Percentiles rank a stretch among this genome's conserved stretches.
These are phyloP conservation scores for Carex sylvatica DNA, from an alignment of 202 grass and related monocot species.

Conservation along the genomic window DNA sequence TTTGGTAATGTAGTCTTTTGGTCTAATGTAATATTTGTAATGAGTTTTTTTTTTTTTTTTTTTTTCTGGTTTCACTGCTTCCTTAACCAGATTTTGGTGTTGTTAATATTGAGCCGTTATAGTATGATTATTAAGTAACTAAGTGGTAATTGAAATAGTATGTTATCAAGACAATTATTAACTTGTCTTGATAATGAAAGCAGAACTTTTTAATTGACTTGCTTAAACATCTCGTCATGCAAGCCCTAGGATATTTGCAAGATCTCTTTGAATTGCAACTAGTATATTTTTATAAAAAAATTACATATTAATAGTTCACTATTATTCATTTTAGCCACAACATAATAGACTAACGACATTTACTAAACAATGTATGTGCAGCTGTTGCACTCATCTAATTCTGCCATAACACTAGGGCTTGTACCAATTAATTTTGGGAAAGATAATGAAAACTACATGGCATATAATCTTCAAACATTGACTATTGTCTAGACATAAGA, in stretches of 20 bases:
- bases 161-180: neutral
- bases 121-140: neutral
- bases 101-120: neutral
- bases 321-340: neutral
- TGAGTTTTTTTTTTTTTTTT: neutral
- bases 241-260: neutral
- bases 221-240: neutral
- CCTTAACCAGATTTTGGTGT: neutral
- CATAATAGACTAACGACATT: neutral
- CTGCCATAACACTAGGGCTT: neutral
- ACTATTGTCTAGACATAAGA: neutral
- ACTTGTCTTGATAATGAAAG: neutral
- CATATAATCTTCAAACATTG: neutral
- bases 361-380: neutral
- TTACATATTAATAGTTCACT: neutral
- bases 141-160: neutral
- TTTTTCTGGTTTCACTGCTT: constrained; percentile 12
- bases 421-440: neutral
- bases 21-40: constrained; percentile 15
- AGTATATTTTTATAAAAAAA: neutral
- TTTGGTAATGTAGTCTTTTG: constrained; percentile 9
- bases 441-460: neutral
- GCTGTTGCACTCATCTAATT: neutral
- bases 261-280: neutral
- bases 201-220: neutral